Conservation (phyloP, 1,284 basidiomycete genomes). For the Macrocystidia cucumis region DNA sequence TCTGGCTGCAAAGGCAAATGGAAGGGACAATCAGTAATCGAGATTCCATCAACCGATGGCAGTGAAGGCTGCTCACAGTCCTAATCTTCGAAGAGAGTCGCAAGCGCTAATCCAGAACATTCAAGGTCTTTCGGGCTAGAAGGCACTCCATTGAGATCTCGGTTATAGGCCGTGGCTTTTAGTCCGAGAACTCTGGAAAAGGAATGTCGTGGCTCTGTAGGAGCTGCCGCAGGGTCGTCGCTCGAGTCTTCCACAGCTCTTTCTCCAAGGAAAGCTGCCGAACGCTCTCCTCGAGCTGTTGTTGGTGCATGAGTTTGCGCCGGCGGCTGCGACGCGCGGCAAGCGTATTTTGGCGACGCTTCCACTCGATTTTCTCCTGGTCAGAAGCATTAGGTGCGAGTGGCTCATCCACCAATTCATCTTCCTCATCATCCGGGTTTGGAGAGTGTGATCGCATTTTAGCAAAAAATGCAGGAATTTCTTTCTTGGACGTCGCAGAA, state of each 20-base stretch:
- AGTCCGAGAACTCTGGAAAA: slow-evolving; percentile 42
- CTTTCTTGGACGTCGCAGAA: slow-evolving; percentile 25
- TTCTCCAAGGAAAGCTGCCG: slow-evolving; percentile 24
- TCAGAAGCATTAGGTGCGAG: slow-evolving; percentile 39
- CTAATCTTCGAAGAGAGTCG: no score
- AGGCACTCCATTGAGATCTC: no score
- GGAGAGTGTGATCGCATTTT: slow-evolving; percentile 16
- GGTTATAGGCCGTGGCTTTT: no score
- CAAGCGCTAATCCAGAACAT: no score
- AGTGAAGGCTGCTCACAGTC: no score
- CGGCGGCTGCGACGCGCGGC: slow-evolving; percentile 74
- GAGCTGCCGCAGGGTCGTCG: slow-evolving; percentile 25
- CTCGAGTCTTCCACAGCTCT: slow-evolving; percentile 29
- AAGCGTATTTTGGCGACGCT: slow-evolving; percentile 76
- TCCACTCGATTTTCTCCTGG: slow-evolving; percentile 67
- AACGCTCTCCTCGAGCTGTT: slow-evolving; percentile 27
- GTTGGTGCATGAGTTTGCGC: slow-evolving; percentile 44
- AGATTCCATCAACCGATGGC: no score
- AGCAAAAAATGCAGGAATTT: slow-evolving; percentile 23
- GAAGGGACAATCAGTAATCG: no score
- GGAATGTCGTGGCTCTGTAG: slow-evolving; percentile 37
- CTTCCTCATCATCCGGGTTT: slow-evolving; percentile 49
- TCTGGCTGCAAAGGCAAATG: no score
- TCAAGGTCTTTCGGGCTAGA: no score
- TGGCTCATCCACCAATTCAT: slow-evolving; percentile 30